These are phyloP conservation scores for Claviceps humidiphila DNA, from an alignment of 2,329 filamentous ascomycete species.

Conservation along the genomic window DNA sequence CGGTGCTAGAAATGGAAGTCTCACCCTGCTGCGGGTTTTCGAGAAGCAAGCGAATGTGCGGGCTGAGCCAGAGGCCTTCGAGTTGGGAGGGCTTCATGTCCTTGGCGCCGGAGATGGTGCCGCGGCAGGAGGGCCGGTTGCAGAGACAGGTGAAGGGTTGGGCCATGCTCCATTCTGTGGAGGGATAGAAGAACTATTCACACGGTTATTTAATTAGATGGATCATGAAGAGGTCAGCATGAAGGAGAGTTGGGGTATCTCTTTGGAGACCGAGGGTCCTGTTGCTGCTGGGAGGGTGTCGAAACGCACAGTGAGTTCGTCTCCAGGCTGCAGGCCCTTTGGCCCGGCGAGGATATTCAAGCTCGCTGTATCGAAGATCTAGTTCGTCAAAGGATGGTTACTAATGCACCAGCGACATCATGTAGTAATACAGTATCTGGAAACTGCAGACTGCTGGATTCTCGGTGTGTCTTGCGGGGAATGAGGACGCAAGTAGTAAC, in stretches of 20 bases:
- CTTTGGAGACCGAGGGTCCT: too few species aligned
- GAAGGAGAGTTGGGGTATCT: too few species aligned
- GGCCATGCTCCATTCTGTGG: constrained; percentile 62
- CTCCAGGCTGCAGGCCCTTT: constrained; percentile 37
- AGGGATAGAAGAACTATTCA: constrained; percentile 56
- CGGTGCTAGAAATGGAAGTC: constrained; percentile 1
- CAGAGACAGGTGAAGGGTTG: constrained; percentile 59
- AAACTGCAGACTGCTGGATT: too few species aligned
- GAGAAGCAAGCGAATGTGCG: constrained; percentile 44
- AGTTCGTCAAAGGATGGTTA: background rate
- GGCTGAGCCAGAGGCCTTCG: constrained; percentile 46
- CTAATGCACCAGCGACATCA: background rate
- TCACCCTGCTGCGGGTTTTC: constrained; percentile 15
- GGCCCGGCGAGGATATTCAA: constrained; percentile 45
- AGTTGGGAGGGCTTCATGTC: constrained; percentile 42
- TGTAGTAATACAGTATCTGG: too few species aligned
- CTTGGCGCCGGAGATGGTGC: constrained; percentile 48
- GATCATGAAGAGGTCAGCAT: too few species aligned
- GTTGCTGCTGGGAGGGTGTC: background rate
- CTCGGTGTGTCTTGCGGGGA: background rate
- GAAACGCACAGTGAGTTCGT: constrained; percentile 41
- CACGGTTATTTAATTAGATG: background rate
- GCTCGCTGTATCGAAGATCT: constrained; percentile 49
- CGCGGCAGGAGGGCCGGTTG: constrained; percentile 41
- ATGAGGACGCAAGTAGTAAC: background rate